Base-by-base conservation (phyloP, 768 basidiomycete genomes). In the Suillus sp. region DNA sequence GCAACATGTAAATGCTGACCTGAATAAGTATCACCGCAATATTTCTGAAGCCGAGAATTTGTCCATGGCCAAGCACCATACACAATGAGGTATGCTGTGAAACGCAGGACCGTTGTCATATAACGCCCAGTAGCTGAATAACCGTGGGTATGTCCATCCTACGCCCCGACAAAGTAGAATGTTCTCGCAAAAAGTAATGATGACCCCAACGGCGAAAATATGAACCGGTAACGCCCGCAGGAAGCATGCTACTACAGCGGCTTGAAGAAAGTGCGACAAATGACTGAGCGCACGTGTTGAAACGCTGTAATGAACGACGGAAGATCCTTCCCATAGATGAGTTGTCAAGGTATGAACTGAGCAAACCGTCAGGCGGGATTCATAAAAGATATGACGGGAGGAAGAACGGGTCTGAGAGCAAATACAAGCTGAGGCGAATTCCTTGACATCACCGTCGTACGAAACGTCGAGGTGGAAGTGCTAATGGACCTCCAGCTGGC, bases 1-100 rank as follows among this genome's bases (percentile, higher is more conserved):
- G 78, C 72, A 37, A 78, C 71, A 66, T 80, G 80, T 37, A 80
- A 70, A 61, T 80, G 73, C 53, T 82, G 81, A 0, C 76, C 77
- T 20, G 68, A 54, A 20, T 53, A 32, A 13, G 38, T 61, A 42
- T 73, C 68, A 66, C 66, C 65, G 48, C 51, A 53, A 32, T 57
- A 61, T 11, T 50, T 62, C 4, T 40, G 34, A 56, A 56, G 13
- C 10, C 32, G 32, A 16, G 27, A 48, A 43, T 14, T 30, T 20
- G 47, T 5, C 51, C 51, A 53, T 20, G 30, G 9, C 18, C 30
- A 11, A 47, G 45, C 60, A 34, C 71, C 67, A 4, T 63, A 70
- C 4, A 27, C 59, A n/a, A 71, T 38, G n/a, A 74, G 35, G 51
- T 71, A 70, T 16, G 66, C 27, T 14, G 71, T 59, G 4, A n/a